Evolutionary conservation across 208 protist species (phyloP).

Genomic region (Naegleria gruberi): DNA sequence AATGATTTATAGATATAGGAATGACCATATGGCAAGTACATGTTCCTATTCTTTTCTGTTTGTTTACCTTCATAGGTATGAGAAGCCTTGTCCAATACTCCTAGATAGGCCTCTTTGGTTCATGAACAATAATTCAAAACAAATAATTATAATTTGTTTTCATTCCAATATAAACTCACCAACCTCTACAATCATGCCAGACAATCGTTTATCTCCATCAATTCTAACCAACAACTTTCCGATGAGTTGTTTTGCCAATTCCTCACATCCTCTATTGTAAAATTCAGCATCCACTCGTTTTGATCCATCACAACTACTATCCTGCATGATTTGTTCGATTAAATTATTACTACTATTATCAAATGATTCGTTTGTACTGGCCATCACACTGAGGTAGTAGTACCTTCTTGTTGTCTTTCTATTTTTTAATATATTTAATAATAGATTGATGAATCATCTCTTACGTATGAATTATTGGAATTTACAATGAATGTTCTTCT

Average conservation of each 20-base stretch:
- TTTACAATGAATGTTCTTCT: background rate
- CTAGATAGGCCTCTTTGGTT: background rate
- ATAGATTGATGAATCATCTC: too few species aligned
- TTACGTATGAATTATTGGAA: too few species aligned
- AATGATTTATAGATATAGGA: constrained; percentile 3
- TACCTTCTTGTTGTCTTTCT: too few species aligned
- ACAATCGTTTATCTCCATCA: background rate
- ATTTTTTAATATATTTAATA: too few species aligned
- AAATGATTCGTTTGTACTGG: too few species aligned
- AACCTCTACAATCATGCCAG: background rate
- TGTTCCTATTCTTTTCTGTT: background rate
- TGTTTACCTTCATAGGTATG: background rate
- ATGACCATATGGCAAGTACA: background rate
- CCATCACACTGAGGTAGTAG: too few species aligned
- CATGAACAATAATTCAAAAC: too few species aligned
- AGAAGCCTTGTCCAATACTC: background rate
- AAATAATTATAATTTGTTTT: too few species aligned
- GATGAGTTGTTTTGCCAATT: background rate
- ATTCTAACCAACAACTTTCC: background rate
- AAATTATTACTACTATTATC: too few species aligned
- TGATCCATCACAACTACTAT: too few species aligned
- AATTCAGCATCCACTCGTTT: background rate
- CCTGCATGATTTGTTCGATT: too few species aligned
- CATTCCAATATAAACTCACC: background rate
- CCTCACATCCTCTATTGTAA: background rate